Conservation (phyloP, 2,329 filamentous ascomycete species). For the Hymenoscyphus salicellus region DNA sequence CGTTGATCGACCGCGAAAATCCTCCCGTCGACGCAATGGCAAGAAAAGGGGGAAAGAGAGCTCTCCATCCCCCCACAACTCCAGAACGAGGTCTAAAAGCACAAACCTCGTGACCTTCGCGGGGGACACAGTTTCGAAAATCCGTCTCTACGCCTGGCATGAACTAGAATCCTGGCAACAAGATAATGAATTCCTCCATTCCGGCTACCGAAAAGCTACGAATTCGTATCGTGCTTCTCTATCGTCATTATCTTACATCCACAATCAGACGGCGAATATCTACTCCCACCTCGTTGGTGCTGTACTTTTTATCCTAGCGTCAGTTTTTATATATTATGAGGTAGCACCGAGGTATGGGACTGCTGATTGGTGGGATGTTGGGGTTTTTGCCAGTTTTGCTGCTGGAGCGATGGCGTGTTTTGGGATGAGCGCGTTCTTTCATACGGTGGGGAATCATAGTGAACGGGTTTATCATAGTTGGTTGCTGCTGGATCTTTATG, state of each 20-base stretch:
- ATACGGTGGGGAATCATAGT: conserved; percentile 16
- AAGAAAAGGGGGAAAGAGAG: background rate
- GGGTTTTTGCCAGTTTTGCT: conserved; percentile 8
- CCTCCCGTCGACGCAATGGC: conserved; percentile 4
- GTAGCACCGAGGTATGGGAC: conserved; percentile 9
- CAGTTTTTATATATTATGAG: conserved; percentile 4
- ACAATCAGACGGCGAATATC: conserved; percentile 14
- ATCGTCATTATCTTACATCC: conserved; percentile 7
- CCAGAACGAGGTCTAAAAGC: background rate
- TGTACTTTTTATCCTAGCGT: background rate
- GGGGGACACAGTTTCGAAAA: conserved; percentile 2
- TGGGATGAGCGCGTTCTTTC: conserved; percentile 17
- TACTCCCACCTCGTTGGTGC: conserved; percentile 9
- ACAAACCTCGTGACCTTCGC: conserved; percentile 4
- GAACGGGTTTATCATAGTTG: conserved; percentile 12
- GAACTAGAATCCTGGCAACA: conserved; percentile 14
- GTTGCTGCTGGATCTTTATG: conserved; percentile 15
- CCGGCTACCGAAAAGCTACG: conserved; percentile 10
- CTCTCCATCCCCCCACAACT: background rate
- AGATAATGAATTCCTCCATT: conserved; percentile 12
- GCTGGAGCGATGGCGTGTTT: conserved; percentile 11
- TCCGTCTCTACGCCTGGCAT: conserved; percentile 12
- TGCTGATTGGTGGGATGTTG: conserved; percentile 11
- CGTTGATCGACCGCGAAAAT: background rate
- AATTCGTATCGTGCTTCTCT: conserved; percentile 11